A percentile compares a stretch with the other conserved stretches of the same genome.
Conservation (phyloP, 164 flowering plant species). For the Aristolochia californica region DNA sequence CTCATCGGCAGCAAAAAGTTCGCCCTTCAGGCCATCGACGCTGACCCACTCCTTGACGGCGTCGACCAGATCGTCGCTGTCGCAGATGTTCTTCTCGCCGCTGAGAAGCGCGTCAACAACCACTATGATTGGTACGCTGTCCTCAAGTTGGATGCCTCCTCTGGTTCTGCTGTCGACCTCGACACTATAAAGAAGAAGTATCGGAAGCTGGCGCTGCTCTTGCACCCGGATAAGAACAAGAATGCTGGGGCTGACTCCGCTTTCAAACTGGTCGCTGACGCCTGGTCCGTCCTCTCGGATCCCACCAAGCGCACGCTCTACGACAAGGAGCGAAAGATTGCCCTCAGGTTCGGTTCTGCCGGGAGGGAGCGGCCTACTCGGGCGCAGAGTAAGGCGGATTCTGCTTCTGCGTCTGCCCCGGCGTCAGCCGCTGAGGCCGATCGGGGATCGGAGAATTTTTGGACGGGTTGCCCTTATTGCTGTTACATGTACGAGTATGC, state of each 20-base stretch:
- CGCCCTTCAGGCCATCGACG: constrained; percentile 61
- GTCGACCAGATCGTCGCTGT: constrained; percentile 68
- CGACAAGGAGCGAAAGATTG: constrained; percentile 22
- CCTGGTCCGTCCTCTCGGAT: constrained; percentile 69
- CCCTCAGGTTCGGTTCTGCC: neutral
- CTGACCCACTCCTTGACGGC: constrained; percentile 49
- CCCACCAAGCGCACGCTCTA: constrained; percentile 34
- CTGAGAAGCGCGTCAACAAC: constrained; percentile 53
- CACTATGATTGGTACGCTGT: constrained; percentile 80
- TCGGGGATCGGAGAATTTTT: constrained; percentile 21
- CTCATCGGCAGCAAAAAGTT: constrained; percentile 47
- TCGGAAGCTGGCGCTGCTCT: constrained; percentile 45
- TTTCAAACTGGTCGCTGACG: constrained; percentile 60
- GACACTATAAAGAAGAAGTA: constrained; percentile 53
- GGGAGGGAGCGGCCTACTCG: neutral
- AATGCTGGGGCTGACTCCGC: constrained; percentile 56
- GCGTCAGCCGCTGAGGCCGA: neutral
- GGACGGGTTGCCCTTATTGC: constrained; percentile 90
- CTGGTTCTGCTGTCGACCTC: constrained; percentile 23
- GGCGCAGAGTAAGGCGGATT: constrained; percentile 3
- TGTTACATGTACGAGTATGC: constrained; percentile 61
- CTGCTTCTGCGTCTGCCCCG: neutral
- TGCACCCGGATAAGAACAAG: constrained; percentile 74
- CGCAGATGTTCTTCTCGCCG: constrained; percentile 63
- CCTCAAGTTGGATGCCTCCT: constrained; percentile 38